Evolutionary conservation across 2,329 filamentous ascomycete genomes (phyloP).

Genomic region (Colletotrichum sojae): DNA sequence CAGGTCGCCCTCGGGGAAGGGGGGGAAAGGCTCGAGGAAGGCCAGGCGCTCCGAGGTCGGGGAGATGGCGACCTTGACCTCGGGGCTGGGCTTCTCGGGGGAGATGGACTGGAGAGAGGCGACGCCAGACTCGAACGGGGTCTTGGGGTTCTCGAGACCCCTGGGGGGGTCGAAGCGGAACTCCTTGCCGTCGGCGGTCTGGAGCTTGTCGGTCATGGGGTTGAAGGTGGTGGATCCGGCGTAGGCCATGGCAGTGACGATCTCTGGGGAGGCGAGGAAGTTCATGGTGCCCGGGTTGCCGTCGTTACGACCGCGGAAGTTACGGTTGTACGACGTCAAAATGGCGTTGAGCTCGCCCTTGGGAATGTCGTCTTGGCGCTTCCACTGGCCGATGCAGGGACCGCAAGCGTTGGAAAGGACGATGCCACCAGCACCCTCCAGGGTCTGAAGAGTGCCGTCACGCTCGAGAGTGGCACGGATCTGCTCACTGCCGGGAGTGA

Average conservation of each 20-base stretch:
- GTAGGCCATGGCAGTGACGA: conserved; percentile 97
- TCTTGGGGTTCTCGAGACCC: conserved; percentile 74
- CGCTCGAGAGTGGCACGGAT: conserved; percentile 94
- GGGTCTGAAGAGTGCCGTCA: conserved; percentile 88
- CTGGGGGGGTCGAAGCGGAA: conserved; percentile 89
- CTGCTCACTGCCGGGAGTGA: conserved; percentile 96
- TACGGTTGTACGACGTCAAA: conserved; percentile 97
- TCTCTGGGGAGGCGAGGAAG: conserved; percentile 95
- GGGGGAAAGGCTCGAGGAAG: conserved; percentile 88
- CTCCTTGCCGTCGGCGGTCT: conserved; percentile 81
- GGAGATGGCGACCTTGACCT: conserved; percentile 81
- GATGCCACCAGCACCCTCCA: conserved; percentile 87
- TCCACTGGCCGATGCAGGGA: conserved; percentile 96
- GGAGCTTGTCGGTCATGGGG: conserved; percentile 88
- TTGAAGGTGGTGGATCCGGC: conserved; percentile 96
- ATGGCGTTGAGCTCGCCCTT: conserved; percentile 96
- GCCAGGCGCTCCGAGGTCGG: conserved; percentile 93
- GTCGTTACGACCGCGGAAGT: conserved; percentile 97
- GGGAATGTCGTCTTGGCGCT: conserved; percentile 84
- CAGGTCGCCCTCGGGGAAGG: conserved; percentile 85
- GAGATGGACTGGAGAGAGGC: conserved; percentile 80
- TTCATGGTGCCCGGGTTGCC: conserved; percentile 98
- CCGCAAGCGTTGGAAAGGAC: conserved; percentile 96
- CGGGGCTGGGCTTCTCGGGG: conserved; percentile 71
- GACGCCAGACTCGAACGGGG: conserved; percentile 84